Evolutionary conservation across 768 basidiomycete genomes (phyloP), one percentile per base, ranked within the genome.

Genomic region (Mycena belliarum): DNA sequence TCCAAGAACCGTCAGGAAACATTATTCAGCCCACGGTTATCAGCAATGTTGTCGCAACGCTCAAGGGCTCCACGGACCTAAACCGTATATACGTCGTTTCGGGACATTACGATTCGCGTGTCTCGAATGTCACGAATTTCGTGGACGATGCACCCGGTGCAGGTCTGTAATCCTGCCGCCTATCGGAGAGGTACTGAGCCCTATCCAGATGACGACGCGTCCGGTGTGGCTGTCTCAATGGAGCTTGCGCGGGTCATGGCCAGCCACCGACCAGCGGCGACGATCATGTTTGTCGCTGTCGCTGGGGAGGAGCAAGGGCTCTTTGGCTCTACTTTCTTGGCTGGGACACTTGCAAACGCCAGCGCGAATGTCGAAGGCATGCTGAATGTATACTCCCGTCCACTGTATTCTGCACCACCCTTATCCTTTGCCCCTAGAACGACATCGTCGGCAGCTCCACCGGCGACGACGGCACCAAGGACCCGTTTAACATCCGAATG

Each of bases 391-490:
- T 2, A 38, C 32, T 16, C 1, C 9, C 28, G 10, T 23, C 21
- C 12, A n/a, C n/a, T n/a, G n/a, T n/a, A n/a, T 35, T n/a, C 6
- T 3, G 21, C 42, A 35, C 33, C 12, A 15, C 9, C 8, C 8
- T 15, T 9, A n/a, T 9, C 5, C 1, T 26, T 38, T 21, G 15
- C 15, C 25, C 10, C 0, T 40, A 63, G 61, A 83, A 83, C 62
- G 82, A 83, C 61, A 83, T 83, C 59, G 80, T 83, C 8, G 82
- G 82, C 2, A 79, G 79, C 47, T 74, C 80, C 12, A 79, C 75
- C 46, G 80, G 68, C 10, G 81, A 82, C 60, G 76, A 81, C 40
- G 77, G 79, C 4, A 72, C 73, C 18, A 66, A 63, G 23, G 80
- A 82, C 55, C 76, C 79, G 7, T 76, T 76, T 60, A 76, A 76